These are phyloP conservation scores for Paracorniculantispora psalliotae DNA, from an alignment of 2,329 filamentous ascomycete genomes.

Conservation along the genomic window DNA sequence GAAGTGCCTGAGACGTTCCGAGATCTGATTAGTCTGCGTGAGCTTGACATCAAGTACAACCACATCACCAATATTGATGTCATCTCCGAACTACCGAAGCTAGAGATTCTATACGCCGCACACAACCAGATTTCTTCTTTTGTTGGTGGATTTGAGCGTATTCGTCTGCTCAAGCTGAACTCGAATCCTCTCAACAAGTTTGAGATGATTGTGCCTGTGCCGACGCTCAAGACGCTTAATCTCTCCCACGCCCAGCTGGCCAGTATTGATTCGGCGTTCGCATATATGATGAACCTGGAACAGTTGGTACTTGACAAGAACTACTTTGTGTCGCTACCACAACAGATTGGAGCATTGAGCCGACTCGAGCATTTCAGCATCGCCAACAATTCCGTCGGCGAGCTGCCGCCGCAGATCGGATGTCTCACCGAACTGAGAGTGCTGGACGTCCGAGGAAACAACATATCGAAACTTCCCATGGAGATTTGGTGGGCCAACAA, in stretches of 20 bases:
- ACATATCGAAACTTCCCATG: slow-evolving; percentile 78
- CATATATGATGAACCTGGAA: slow-evolving; percentile 79
- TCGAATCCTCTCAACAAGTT: slow-evolving; percentile 95
- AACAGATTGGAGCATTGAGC: slow-evolving; percentile 76
- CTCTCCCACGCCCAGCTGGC: slow-evolving; percentile 87
- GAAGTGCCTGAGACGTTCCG: slow-evolving; percentile 68
- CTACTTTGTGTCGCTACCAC: slow-evolving; percentile 85
- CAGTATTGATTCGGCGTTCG: slow-evolving; percentile 83
- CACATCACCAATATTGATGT: slow-evolving; percentile 82
- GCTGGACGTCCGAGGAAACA: slow-evolving; percentile 89
- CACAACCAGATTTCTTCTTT: slow-evolving; percentile 93
- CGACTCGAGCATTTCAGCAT: slow-evolving; percentile 90
- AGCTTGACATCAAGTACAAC: slow-evolving; percentile 94
- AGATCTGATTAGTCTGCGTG: slow-evolving; percentile 71
- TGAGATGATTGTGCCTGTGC: slow-evolving; percentile 69
- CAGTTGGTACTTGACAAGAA: slow-evolving; percentile 90
- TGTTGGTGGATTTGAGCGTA: slow-evolving; percentile 77
- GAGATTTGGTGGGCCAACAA: slow-evolving; percentile 96
- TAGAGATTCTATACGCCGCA: slow-evolving; percentile 84
- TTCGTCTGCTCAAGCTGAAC: slow-evolving; percentile 82
- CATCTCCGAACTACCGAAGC: slow-evolving; percentile 73
- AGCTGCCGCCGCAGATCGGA: slow-evolving; percentile 82
- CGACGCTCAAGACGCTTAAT: slow-evolving; percentile 80
- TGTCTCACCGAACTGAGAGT: slow-evolving; percentile 78
- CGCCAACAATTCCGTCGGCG: slow-evolving; percentile 81